Evolutionary conservation across 2,329 filamentous ascomycete genomes (phyloP), one percentile per base, ranked within the genome.

Genomic region (Epichloe gansuensis): DNA sequence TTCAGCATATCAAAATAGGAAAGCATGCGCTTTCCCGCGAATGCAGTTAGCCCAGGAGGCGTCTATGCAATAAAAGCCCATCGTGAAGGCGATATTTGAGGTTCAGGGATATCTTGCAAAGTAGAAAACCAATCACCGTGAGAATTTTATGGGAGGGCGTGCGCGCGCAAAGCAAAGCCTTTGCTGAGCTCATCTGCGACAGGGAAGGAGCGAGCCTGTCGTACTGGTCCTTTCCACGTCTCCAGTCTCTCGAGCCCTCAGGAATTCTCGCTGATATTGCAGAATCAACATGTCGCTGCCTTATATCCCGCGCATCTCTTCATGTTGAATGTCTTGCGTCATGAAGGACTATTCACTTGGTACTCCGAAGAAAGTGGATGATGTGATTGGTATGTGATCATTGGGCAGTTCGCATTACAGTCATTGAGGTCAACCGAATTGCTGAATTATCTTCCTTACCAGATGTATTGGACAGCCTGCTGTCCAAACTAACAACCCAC

Each of bases 391-490:
- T 52, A 52, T 44, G 50, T 35, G 13, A 45, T 37, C 34, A 17
- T 45, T 13, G 0, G 11, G 13, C 34, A 13, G 3, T 46, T n/a
- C 2, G 28, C 23, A 12, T 17, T 7, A 15, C 15, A 15, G 12
- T 17, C 13, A n/a, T 50, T 25, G 17, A 38, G 12, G 31, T 11
- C 13, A 8, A 3, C 34, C 15, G 8, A 23, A 3, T 39, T 31
- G 34, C 49, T 51, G 42, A 51, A 38, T 38, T 8, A 3, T 41
- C 5, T 34, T 35, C 37, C 11, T 15, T 9, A 3, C 17, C 39
- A 69, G 67, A 63, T 6, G 66, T 69, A 28, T 57, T 63, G 1
- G 48, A 41, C 4, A 54, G 63, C 5, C 60, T 69, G 13, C 56
- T 62, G 13, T 52, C 59, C 9, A 62, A 56, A 39, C 48, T 69